Base-by-base conservation (phyloP, 1,139 yeast species). In the Meyerozyma elateridarum region DNA sequence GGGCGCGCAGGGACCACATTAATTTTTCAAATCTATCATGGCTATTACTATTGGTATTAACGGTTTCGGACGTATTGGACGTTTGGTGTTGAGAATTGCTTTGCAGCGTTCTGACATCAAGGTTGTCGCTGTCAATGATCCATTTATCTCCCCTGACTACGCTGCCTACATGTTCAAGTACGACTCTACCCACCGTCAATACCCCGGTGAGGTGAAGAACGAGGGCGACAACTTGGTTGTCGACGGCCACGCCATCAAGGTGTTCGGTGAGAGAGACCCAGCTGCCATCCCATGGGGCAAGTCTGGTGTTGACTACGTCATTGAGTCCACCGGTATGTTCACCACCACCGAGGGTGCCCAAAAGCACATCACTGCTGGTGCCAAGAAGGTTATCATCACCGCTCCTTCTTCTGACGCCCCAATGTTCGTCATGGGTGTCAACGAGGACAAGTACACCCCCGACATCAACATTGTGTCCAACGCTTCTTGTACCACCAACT, bases 11-110 rank as follows among this genome's bases (percentile, higher is more conserved):
- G n/a, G n/a, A n/a, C n/a, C n/a, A n/a, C n/a, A n/a, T n/a, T n/a
- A n/a, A n/a, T n/a, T n/a, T n/a, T n/a, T n/a, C n/a, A n/a, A n/a
- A n/a, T n/a, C n/a, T n/a, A n/a, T n/a, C n/a, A 46, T 46, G 51
- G 56, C 56, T 48, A 51, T 52, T 47, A 51, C 47, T 36, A 50
- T 82, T 62, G 91, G 91, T 73, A 83, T 82, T 64, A 82, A 82
- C 80, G 91, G 91, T 58, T 82, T 82, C 80, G 93, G 93, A 53
- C 79, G 93, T 67, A 82, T 82, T 52, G 93, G 93, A 49, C 85
- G 93, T 68, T 77, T 82, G 58, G 93, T 83, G 48, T 71, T 81
- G 59, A 79, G 93, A 74, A 74, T 80, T 57, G 91, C 91, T 46
- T 69, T 81, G 51, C 50, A 55, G 46, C 76, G 84, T 76, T 66